Conservation (phyloP, 2,329 filamentous ascomycete species). For the Fusarium brachygibbosum region DNA sequence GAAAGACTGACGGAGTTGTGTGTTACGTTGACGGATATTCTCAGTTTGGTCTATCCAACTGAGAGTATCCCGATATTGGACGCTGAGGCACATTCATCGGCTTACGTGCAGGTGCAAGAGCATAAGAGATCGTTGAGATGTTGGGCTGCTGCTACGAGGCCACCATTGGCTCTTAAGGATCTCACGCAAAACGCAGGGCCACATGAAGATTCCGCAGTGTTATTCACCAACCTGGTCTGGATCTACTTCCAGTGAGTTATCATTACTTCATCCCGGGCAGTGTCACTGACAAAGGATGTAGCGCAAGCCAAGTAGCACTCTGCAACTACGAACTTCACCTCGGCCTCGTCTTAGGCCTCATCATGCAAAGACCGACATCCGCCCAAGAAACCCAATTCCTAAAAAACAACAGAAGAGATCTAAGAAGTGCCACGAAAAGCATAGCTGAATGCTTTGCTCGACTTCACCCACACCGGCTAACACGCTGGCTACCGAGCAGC, state of each 20-base stretch:
- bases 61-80: conserved; percentile 30
- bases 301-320: conserved; percentile 34
- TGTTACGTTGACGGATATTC: conserved; percentile 32
- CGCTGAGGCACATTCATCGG: conserved; percentile 21
- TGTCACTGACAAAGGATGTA: neutral
- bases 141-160: conserved; percentile 28
- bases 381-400: conserved; percentile 24
- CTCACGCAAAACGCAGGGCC: conserved; percentile 1
- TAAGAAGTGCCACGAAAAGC: conserved; percentile 32
- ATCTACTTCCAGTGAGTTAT: conserved; percentile 41
- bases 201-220: conserved; percentile 30
- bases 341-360: conserved; percentile 25
- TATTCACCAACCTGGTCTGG: conserved; percentile 42
- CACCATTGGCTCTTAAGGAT: conserved; percentile 29
- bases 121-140: conserved; percentile 15
- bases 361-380: conserved; percentile 4
- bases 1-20: conserved; percentile 35
- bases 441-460: conserved; percentile 36
- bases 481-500: conserved; percentile 40
- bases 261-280: rapidly evolving
- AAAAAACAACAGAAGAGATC: conserved; percentile 32
- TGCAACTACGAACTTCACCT: conserved; percentile 41
- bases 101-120: conserved; percentile 27
- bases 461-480: conserved; percentile 21
- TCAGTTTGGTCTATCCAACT: conserved; percentile 35